Conservation (phyloP, 1,139 yeast genomes). For the Candida pseudoviswanathii region DNA sequence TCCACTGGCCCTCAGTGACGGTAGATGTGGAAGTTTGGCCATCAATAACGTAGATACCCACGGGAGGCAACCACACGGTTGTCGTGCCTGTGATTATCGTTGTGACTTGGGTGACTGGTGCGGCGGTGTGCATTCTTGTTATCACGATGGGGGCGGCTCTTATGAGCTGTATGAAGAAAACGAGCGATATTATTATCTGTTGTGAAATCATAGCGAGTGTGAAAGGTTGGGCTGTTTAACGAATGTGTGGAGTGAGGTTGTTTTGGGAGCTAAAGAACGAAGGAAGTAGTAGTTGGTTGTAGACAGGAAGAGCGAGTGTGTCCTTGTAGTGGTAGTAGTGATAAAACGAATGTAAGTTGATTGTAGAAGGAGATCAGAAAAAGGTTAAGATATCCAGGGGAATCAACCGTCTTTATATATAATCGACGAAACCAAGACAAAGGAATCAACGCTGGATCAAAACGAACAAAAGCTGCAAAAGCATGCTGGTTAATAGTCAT, state of each 20-base stretch:
- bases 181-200: constrained; percentile 3
- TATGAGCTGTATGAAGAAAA: constrained; percentile 22
- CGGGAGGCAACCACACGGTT: constrained; percentile 67
- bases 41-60: constrained; percentile 61
- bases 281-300: neutral
- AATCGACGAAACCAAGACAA: neutral
- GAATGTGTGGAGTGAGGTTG: constrained; percentile 1
- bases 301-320: too few species aligned
- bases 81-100: constrained; percentile 61
- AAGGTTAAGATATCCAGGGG: too few species aligned
- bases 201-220: constrained; percentile 7
- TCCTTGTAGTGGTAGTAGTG: neutral
- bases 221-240: neutral
- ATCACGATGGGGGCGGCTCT: constrained; percentile 43
- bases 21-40: constrained; percentile 65
- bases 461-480: neutral
- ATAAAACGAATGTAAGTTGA: constrained; percentile 5
- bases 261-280: constrained; percentile 1
- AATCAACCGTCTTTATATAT: too few species aligned
- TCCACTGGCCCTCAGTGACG: constrained; percentile 34
- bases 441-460: neutral
- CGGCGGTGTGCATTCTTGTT: constrained; percentile 68
- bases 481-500: constrained; percentile 2
- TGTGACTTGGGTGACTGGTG: constrained; percentile 53
- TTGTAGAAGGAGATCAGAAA: neutral